Conservation (phyloP, 164 flowering plant species). For the Stephania japonica region DNA sequence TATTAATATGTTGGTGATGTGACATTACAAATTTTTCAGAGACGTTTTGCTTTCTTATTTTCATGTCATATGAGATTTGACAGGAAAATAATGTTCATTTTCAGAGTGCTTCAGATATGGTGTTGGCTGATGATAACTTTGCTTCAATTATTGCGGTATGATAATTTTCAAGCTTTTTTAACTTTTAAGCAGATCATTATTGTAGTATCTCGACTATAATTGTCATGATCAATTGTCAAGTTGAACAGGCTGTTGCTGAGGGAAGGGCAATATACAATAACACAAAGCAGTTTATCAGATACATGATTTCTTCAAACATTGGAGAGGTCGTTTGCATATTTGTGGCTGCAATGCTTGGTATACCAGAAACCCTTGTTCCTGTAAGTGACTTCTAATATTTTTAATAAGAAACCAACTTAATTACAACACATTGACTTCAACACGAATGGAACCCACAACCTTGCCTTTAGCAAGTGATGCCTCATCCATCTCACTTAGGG, state of each 20-base stretch:
- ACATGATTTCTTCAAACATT: conserved; percentile 98
- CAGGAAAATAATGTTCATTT: conserved; percentile 8
- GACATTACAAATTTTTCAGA: background rate
- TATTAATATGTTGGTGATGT: background rate
- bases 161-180: background rate
- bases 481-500: too few relatives aligned
- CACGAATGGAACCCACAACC: too few relatives aligned
- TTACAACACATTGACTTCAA: too few relatives aligned
- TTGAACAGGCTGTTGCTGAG: conserved; percentile 92
- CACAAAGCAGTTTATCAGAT: conserved; percentile 98
- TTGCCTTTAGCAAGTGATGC: too few relatives aligned
- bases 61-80: background rate
- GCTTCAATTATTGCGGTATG: conserved; percentile 97
- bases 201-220: conserved; percentile 1
- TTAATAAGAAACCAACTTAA: too few relatives aligned
- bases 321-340: conserved; percentile 99
- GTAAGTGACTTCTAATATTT: conserved; percentile 38
- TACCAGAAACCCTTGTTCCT: conserved; percentile 97
- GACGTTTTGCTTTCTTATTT: background rate
- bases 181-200: background rate
- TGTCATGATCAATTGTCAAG: conserved; percentile 12
- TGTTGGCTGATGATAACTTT: conserved; percentile 96
- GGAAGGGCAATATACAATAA: conserved; percentile 98
- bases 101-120: conserved; percentile 99
- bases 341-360: conserved; percentile 98